These are phyloP conservation scores for Aspergillus latus DNA, from an alignment of 2,329 filamentous ascomycete genomes.

Conservation along the genomic window DNA sequence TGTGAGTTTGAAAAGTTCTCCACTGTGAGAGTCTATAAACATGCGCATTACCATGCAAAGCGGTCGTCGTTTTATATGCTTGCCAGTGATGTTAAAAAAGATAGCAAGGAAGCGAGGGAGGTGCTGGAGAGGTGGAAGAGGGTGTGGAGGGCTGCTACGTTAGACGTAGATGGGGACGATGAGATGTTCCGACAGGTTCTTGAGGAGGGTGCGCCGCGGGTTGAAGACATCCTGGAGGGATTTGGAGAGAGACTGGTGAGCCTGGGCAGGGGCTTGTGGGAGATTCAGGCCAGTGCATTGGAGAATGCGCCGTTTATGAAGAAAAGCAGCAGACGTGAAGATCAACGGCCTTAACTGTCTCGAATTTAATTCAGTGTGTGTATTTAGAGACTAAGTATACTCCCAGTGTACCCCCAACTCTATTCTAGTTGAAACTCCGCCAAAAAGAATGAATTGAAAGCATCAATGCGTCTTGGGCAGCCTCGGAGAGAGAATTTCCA, in stretches of 20 bases:
- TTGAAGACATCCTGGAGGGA: slow-evolving; percentile 32
- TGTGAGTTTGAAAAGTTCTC: slow-evolving; percentile 46
- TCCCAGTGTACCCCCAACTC: too few species aligned
- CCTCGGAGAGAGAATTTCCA: too few species aligned
- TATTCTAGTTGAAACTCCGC: too few species aligned
- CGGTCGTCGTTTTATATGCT: slow-evolving; percentile 57
- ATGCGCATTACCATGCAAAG: slow-evolving; percentile 39
- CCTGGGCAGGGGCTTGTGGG: slow-evolving; percentile 38
- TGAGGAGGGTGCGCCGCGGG: slow-evolving; percentile 12
- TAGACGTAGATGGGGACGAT: slow-evolving; percentile 29
- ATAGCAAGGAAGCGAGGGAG: slow-evolving; percentile 30
- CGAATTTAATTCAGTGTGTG: too few species aligned
- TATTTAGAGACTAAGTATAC: too few species aligned
- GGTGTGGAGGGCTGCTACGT: slow-evolving; percentile 27
- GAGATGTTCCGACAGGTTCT: not conserved
- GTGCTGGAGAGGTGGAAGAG: slow-evolving; percentile 41
- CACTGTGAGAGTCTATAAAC: slow-evolving; percentile 48
- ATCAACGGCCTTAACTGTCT: too few species aligned
- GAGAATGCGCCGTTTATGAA: slow-evolving; percentile 12
- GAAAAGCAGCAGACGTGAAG: not conserved
- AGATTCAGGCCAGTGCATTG: slow-evolving; percentile 17
- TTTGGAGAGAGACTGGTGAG: slow-evolving; percentile 39
- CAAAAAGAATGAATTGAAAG: too few species aligned
- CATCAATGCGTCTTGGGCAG: too few species aligned
- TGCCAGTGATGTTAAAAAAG: slow-evolving; percentile 44